Evolutionary conservation across 2,329 filamentous ascomycete species (phyloP).

Genomic region (Arthrobotrys conoides): DNA sequence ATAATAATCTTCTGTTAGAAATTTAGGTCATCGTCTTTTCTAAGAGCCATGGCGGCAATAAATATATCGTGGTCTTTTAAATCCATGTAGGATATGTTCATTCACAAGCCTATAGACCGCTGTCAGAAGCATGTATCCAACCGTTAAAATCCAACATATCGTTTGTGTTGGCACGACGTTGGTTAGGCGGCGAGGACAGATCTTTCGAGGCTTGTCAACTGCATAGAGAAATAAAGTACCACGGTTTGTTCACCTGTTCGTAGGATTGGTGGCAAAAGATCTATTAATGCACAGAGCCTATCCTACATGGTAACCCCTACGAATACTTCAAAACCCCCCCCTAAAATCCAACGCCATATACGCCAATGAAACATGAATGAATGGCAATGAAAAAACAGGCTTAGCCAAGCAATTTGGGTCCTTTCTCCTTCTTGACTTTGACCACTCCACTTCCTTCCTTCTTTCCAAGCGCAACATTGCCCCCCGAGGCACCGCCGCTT

Average conservation of each 20-base stretch:
- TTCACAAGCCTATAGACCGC: too few species aligned
- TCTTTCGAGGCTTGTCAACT: neutral
- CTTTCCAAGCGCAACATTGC: constrained; percentile 39
- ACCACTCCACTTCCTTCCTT: constrained; percentile 45
- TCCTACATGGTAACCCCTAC: constrained; percentile 18
- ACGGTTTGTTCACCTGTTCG: neutral
- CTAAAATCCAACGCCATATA: constrained; percentile 47
- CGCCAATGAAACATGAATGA: constrained; percentile 30
- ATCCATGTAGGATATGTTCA: constrained; percentile 7
- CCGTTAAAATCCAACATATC: constrained; percentile 11
- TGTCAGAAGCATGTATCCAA: constrained; percentile 2
- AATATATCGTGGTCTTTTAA: neutral
- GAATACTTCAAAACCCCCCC: neutral
- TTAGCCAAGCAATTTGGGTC: constrained; percentile 54
- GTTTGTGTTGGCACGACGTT: constrained; percentile 28
- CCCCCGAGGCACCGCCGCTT: constrained; percentile 21
- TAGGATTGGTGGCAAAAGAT: neutral
- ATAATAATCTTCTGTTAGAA: neutral
- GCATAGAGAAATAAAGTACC: neutral
- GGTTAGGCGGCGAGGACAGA: constrained; percentile 14
- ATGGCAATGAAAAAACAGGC: neutral
- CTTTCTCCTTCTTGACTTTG: constrained; percentile 59
- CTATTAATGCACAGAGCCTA: constrained; percentile 25
- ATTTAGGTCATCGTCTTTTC: neutral
- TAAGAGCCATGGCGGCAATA: neutral